Evolutionary conservation across 2,329 filamentous ascomycete genomes (phyloP).

Genomic region (Colletotrichum falcatum): DNA sequence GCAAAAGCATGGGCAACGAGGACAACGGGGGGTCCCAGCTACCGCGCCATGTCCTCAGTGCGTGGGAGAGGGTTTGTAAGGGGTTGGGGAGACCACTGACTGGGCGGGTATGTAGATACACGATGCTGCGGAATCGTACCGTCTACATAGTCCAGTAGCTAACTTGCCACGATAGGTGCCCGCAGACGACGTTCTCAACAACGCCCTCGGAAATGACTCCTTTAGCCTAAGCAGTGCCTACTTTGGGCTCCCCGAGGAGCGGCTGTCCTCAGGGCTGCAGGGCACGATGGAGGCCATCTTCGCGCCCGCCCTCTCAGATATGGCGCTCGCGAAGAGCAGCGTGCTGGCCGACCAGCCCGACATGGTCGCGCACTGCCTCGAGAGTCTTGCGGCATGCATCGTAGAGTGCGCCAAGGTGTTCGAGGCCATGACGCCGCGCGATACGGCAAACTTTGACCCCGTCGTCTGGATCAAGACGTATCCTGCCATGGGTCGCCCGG

Average conservation of each 20-base stretch:
- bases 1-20: background rate
- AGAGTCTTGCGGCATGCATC: conserved; percentile 27
- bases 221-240: conserved; percentile 29
- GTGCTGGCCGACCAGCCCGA: conserved; percentile 31
- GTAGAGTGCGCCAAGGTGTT: conserved; percentile 30
- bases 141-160: background rate
- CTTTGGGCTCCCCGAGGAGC: conserved; percentile 34
- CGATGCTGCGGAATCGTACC: background rate
- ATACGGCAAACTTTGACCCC: conserved; percentile 29
- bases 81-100: conserved; percentile 26
- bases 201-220: conserved; percentile 21
- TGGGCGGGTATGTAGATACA: conserved; percentile 27
- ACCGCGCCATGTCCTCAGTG: conserved; percentile 18
- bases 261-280: conserved; percentile 32
- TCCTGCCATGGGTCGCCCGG: conserved; percentile 31
- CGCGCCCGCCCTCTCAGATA: conserved; percentile 28
- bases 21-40: background rate
- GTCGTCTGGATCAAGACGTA: conserved; percentile 40
- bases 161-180: conserved; percentile 24
- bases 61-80: conserved; percentile 27
- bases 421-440: conserved; percentile 32
- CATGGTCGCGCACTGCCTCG: conserved; percentile 26
- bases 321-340: conserved; percentile 31
- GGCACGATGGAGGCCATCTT: conserved; percentile 31
- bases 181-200: conserved; percentile 37